Percentiles rank a stretch among this genome's conserved stretches.
Conservation (phyloP, 2,329 filamentous ascomycete genomes). For the Colletotrichum australisinense region DNA sequence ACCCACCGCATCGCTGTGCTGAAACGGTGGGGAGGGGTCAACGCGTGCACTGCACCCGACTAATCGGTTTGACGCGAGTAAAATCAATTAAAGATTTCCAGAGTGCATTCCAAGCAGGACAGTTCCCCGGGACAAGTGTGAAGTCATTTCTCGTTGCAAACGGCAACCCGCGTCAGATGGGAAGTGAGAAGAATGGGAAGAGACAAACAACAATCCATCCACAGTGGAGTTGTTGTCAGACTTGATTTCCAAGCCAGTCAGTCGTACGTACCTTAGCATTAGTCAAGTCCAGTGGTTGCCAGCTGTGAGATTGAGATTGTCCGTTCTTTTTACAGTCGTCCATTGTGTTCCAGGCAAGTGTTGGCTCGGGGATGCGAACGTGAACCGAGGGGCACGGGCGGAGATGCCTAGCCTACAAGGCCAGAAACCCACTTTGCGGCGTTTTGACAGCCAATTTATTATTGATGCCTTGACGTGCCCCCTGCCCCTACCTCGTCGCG, state of each 20-base stretch:
- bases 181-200: neutral
- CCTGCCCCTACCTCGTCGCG: constrained; percentile 23
- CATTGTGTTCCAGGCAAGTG: constrained; percentile 7
- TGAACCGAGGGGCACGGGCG: constrained; percentile 32
- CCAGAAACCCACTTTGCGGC: neutral
- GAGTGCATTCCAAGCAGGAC: neutral
- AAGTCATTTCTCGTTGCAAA: constrained; percentile 21
- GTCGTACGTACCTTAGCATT: constrained; percentile 1
- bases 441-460: constrained; percentile 15
- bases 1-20: neutral
- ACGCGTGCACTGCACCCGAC: neutral
- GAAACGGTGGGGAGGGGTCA: neutral
- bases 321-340: neutral
- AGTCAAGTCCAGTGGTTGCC: constrained; percentile 28
- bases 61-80: neutral
- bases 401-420: constrained; percentile 23
- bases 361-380: constrained; percentile 36
- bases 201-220: constrained; percentile 9
- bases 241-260: constrained; percentile 26
- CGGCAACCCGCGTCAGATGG: constrained; percentile 11
- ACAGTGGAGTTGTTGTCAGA: constrained; percentile 19
- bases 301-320: constrained; percentile 2
- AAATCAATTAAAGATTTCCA: neutral
- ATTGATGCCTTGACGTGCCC: constrained; percentile 36
- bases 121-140: neutral